Percentiles rank a stretch among this genome's conserved stretches.
Conservation (phyloP, 202 grass and related monocot genomes). For the Dendrocalamus latiflorus region DNA sequence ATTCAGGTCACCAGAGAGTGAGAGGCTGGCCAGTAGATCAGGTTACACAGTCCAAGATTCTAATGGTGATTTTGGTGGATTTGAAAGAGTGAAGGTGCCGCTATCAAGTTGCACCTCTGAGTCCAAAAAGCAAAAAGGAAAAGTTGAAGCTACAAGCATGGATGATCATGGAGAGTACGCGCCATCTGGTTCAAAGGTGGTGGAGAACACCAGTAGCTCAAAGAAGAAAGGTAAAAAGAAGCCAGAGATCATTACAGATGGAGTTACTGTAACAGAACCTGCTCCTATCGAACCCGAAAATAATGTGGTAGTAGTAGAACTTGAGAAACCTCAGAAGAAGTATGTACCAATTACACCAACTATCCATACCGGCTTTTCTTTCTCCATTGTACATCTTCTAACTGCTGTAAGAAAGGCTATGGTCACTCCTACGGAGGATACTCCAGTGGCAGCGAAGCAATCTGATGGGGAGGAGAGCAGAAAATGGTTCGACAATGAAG, state of each 20-base stretch:
- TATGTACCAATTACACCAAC: constrained; percentile 82
- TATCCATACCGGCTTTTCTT: constrained; percentile 93
- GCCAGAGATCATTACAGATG: constrained; percentile 33
- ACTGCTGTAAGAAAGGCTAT: constrained; percentile 87
- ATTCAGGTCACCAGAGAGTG: constrained; percentile 36
- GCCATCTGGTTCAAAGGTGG: constrained; percentile 42
- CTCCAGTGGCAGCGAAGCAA: constrained; percentile 20
- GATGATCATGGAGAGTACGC: constrained; percentile 40
- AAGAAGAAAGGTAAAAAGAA: constrained; percentile 98
- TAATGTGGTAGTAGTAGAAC: constrained; percentile 44
- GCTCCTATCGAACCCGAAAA: constrained; percentile 40
- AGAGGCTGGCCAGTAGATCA: constrained; percentile 32
- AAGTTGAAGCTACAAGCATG: constrained; percentile 40
- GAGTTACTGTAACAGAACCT: constrained; percentile 32
- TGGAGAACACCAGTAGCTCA: constrained; percentile 37
- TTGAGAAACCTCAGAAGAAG: constrained; percentile 86
- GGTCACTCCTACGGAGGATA: constrained; percentile 47
- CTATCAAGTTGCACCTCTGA: constrained; percentile 46
- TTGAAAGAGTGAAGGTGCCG: constrained; percentile 36
- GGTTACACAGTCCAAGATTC: constrained; percentile 30
- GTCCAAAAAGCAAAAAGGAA: constrained; percentile 67
- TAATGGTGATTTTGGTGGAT: constrained; percentile 32
- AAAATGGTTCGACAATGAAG: constrained; percentile 42
- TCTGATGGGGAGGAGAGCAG: constrained; percentile 46
- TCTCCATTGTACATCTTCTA: constrained; percentile 93